A percentile compares a stretch with the other conserved stretches of the same genome.
Conservation (phyloP, 495 filamentous ascomycete genomes). For the Rusavskia elegans region DNA sequence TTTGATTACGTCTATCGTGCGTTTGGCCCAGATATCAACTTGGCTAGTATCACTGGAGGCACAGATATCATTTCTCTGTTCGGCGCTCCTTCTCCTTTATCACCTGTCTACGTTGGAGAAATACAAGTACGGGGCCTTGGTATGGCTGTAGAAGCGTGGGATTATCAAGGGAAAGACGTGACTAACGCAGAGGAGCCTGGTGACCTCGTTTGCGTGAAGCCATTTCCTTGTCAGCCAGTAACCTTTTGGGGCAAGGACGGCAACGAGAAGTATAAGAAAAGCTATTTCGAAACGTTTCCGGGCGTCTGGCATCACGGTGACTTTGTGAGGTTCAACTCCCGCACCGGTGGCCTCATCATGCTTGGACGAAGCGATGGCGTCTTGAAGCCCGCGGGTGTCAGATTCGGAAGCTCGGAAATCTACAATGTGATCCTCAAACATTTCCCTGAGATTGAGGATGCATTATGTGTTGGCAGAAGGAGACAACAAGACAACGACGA, state of each 20-base stretch:
- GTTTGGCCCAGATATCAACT: slow-evolving; percentile 58
- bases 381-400: slow-evolving; percentile 71
- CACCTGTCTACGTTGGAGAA: slow-evolving; percentile 77
- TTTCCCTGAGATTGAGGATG: slow-evolving; percentile 65
- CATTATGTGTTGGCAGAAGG: slow-evolving; percentile 66
- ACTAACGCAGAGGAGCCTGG: slow-evolving; percentile 51
- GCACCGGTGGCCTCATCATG: slow-evolving; percentile 69
- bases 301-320: slow-evolving; percentile 89
- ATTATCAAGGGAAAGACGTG: slow-evolving; percentile 39
- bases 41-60: slow-evolving; percentile 75
- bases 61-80: slow-evolving; percentile 94
- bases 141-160: slow-evolving; percentile 73
- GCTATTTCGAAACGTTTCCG: slow-evolving; percentile 76
- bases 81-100: slow-evolving; percentile 66
- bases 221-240: slow-evolving; percentile 84
- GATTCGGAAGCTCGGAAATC: slow-evolving; percentile 82
- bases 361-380: slow-evolving; percentile 82
- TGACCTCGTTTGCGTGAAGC: slow-evolving; percentile 76
- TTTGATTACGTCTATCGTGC: slow-evolving; percentile 76
- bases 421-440: slow-evolving; percentile 78
- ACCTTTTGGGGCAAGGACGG: slow-evolving; percentile 68
- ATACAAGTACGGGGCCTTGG: slow-evolving; percentile 83
- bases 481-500: slow-evolving; percentile 63
- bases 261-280: slow-evolving; percentile 55
- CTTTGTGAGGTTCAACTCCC: slow-evolving; percentile 61